These are phyloP conservation scores for Amanita rubescens DNA, from an alignment of 768 basidiomycete genomes.

Conservation along the genomic window DNA sequence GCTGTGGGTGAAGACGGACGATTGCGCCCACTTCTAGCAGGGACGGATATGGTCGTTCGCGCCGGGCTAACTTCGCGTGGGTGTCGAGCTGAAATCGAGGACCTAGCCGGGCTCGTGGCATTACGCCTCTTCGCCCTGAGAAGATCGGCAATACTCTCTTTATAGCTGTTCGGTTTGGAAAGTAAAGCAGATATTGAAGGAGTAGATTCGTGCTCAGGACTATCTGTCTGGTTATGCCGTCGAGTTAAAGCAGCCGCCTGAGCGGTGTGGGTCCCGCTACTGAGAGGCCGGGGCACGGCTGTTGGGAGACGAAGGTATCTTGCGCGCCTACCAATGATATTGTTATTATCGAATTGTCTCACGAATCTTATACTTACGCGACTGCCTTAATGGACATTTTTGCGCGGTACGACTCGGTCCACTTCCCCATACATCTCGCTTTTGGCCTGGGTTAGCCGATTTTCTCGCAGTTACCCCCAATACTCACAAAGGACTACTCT, in stretches of 20 bases:
- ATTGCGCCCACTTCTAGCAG: slow-evolving; percentile 1
- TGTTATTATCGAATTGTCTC: neutral
- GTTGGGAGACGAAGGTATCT: slow-evolving; percentile 73
- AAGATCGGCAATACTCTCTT: neutral
- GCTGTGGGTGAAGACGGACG: slow-evolving; percentile 14
- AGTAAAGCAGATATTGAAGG: slow-evolving; percentile 2
- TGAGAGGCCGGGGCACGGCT: slow-evolving; percentile 30
- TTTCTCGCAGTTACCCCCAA: neutral
- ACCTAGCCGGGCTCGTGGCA: slow-evolving; percentile 14
- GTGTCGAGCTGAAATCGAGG: neutral
- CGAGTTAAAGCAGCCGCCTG: neutral
- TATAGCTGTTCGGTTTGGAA: neutral
- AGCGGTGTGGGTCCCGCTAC: neutral
- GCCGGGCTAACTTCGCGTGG: slow-evolving; percentile 5
- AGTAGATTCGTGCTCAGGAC: neutral
- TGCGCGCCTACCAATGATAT: slow-evolving; percentile 51
- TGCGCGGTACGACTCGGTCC: slow-evolving; percentile 61
- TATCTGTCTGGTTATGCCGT: neutral
- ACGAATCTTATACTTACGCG: slow-evolving; percentile 48
- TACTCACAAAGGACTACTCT: slow-evolving; percentile 50
- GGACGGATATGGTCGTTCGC: slow-evolving; percentile 3
- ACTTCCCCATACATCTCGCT: slow-evolving; percentile 54
- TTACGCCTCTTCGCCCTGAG: neutral
- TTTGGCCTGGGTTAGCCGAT: neutral
- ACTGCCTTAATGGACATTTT: slow-evolving; percentile 75